A percentile compares a stretch with the other conserved stretches of the same genome.
These are phyloP conservation scores for Biscogniauxia marginata DNA, from an alignment of 2,329 filamentous ascomycete species.

Conservation along the genomic window DNA sequence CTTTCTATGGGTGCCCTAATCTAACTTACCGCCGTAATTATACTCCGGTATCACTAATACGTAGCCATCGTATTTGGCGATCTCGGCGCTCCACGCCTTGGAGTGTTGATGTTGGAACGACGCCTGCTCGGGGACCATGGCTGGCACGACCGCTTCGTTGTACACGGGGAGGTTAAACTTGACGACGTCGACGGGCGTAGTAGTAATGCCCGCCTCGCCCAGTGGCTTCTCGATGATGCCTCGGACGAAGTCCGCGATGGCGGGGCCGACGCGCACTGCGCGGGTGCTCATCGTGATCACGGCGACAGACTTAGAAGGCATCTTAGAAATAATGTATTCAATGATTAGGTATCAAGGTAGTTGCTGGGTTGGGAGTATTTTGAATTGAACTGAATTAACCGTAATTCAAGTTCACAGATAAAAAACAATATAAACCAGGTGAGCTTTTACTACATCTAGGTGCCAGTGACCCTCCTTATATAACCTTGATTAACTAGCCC, in stretches of 20 bases:
- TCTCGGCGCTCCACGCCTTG: conserved; percentile 44
- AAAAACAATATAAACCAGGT: no score
- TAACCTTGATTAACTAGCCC: no score
- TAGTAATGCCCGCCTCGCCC: conserved; percentile 14
- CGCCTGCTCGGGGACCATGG: conserved; percentile 35
- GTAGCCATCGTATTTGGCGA: conserved; percentile 45
- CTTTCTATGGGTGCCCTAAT: background rate
- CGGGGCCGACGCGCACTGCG: conserved; percentile 33
- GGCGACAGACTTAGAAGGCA: conserved; percentile 33
- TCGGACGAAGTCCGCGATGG: conserved; percentile 35
- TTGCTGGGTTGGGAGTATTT: no score
- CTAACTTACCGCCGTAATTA: conserved; percentile 44
- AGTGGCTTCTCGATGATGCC: conserved; percentile 26
- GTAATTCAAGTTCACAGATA: no score
- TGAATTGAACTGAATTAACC: no score
- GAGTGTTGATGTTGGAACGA: conserved; percentile 42
- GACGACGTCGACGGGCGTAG: conserved; percentile 36
- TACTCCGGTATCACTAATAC: conserved; percentile 55
- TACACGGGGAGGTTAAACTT: conserved; percentile 44
- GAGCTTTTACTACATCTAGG: no score
- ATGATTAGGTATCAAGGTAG: no score
- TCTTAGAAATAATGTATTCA: no score
- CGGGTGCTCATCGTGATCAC: conserved; percentile 38
- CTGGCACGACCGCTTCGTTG: conserved; percentile 42
- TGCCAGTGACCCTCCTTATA: no score